These are phyloP conservation scores for Paspalum vaginatum DNA, from an alignment of 176 grass and related monocot genomes.

Conservation along the genomic window DNA sequence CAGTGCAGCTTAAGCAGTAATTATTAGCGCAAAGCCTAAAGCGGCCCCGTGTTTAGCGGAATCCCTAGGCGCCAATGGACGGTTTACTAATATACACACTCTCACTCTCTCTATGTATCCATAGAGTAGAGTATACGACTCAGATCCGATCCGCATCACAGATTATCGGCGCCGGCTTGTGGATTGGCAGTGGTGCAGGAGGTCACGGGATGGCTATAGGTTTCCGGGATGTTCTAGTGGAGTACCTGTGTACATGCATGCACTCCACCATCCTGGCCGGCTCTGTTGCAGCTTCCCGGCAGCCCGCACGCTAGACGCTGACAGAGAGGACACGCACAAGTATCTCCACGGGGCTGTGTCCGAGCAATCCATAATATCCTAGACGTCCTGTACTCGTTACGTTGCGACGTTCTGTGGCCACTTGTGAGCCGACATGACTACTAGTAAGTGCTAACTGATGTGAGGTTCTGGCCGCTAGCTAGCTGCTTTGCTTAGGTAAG, in stretches of 20 bases:
- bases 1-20: neutral
- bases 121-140: neutral
- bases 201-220: slow-evolving; percentile 34
- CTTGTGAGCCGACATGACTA: slow-evolving; percentile 11
- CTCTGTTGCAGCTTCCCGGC: neutral
- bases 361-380: neutral
- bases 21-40: neutral
- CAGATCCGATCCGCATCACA: neutral
- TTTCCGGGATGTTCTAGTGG: neutral
- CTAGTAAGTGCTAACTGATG: neutral
- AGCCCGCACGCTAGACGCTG: slow-evolving; percentile 12
- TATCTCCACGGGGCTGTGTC: no score
- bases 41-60: slow-evolving; percentile 5
- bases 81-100: neutral
- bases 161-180: slow-evolving; percentile 13
- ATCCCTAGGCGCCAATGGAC: slow-evolving; percentile 26
- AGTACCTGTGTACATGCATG: neutral
- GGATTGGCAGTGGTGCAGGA: neutral
- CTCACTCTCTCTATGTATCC: neutral
- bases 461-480: neutral
- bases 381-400: no score
- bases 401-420: slow-evolving; percentile 1
- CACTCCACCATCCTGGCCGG: no score
- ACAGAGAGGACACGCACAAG: neutral
- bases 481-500: neutral